Evolutionary conservation across 257 asterid genomes (phyloP), one percentile per base, ranked within the genome.

Genomic region (Sherardia arvensis): DNA sequence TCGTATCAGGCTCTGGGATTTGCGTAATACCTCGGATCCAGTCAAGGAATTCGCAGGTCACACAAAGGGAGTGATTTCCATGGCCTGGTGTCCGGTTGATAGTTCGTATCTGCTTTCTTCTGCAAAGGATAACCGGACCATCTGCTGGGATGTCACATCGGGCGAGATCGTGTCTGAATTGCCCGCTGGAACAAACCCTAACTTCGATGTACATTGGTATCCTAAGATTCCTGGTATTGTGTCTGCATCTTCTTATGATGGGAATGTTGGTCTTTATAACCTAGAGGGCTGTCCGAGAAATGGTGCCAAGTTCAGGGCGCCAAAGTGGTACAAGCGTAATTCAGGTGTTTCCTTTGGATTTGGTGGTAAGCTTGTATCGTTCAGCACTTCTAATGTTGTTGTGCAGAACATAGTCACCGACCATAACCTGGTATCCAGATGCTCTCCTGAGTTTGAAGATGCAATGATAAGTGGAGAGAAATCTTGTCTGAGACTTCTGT

Each of bases 291-390:
- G 87, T 62, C 89, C 81, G 40, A 87, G 88, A 71, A 74, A 71
- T 82, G 94, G 86, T 58, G 66, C 62, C 66, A 86, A 72, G 51
- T 68, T 87, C 82, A 83, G 91, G 86, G 94, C 97, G 25, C 99
- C 99, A 55, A 92, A 87, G 71, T 92, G 99, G 99, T 85, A 87
- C 79, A 90, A 82, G 73, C 80, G 78, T 62, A 85, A 84, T 75
- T 87, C 94, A 25, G 99, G 99, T 69, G 99, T 92, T 49, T 92
- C 99, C 40, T 92, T 92, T 81, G 99, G 97, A 62, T 92, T 92
- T 71, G 97, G 99, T 51, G 99, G 99, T 65, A 93, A 90, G 85
- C 97, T 93, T 75, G 82, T 90, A 62, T 90, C 99, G n/a, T 92
- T 92, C 76, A 72, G 75, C 62, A 65, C 91, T 65, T 66, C 83